Evolutionary conservation across 352 stramenopile species (phyloP), one percentile per base, ranked within the genome.

Genomic region (Aphanomyces astaci): DNA sequence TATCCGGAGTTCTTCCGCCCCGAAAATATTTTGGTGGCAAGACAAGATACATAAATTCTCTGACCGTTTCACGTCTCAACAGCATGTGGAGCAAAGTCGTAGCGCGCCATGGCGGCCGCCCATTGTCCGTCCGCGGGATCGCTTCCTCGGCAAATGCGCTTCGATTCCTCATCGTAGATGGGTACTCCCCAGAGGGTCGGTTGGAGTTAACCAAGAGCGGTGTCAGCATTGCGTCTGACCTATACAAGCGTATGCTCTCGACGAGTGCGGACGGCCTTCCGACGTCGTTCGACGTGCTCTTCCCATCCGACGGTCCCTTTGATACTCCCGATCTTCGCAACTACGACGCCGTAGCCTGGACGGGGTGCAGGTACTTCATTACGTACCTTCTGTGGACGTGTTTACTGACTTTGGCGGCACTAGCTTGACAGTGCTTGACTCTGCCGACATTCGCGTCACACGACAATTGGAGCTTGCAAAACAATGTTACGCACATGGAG

Each of bases 321-420:
- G 67, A 74, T 64, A 77, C 69, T 31, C 83, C 83, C 11, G 74
- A 89, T 33, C 66, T 89, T 24, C 76, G 71, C 66, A 80, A 89
- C 78, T 92, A 90, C 55, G 80, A 92, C 72, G 83, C 78, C 27
- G 81, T 92, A 59, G 79, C 80, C 43, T 92, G 83, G 83, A 90
- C 83, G 7, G 83, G 83, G 13, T 92, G 78, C 66, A 90, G 81
- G 40, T 64, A 22, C 19, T 2, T 9, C n/a, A n/a, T 33, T 2
- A 19, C n/a, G n/a, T 43, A 28, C 13, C 32, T 25, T 36, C 27
- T 22, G 48, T n/a, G 11, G 19, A 36, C 22, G 27, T 17, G 10
- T 19, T 27, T 13, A 4, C n/a, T 32, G 10, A 36, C 33, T 52
- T 46, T 32, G 19, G 4, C 25, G 15, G 9, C 9, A 7, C 4